Evolutionary conservation across 78 protist genomes (phyloP), one percentile per base, ranked within the genome.

Genomic region (Ministeria vibrans): DNA sequence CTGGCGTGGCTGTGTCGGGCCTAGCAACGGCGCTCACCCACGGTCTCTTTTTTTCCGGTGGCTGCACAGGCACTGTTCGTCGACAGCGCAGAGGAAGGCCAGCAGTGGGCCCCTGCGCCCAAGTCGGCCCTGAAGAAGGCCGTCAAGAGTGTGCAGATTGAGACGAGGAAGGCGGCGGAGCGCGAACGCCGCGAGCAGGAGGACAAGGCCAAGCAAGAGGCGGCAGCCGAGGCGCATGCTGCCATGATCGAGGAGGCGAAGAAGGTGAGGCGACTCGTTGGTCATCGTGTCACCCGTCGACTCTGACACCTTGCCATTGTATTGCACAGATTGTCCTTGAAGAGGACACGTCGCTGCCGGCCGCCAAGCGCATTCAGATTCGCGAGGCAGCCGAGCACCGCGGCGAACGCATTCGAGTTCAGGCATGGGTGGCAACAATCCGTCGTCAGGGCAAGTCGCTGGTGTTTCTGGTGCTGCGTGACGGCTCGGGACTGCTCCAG

Each of bases 401-500:
- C 23, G 96, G 82, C 39, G 13, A 61, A 43, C 81, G 95, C 41
- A 92, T 94, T 49, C 11, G 30, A n/a, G 81, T 94, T 38, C 0
- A 23, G 15, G 97, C 95, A 32, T 96, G 99, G 99, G 89, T 88
- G 41, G 96, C 92, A 71, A 77, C 72, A 28, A 20, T 88, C 39
- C 92, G 99, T 62, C 55, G 53, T 13, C 84, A 79, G 42, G 85
- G 87, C 41, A 82, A 74, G 64, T 75, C 49, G 71, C 53, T 94
- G 42, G 36, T 74, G 34, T 96, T 96, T 78, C n/a, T 96, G 9
- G 88, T 85, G 34, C 82, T 96, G 30, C 83, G 99, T 34, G 99
- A 96, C 71, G 99, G 99, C 53, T 87, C 97, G 62, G 96, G 96
- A 39, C 91, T 39, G 76, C 76, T 92, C 53, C 99, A 94, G 81